phyloP scores from a whole-genome alignment of 1,284 basidiomycete genomes.

The Coniophora puteana region DNA sequence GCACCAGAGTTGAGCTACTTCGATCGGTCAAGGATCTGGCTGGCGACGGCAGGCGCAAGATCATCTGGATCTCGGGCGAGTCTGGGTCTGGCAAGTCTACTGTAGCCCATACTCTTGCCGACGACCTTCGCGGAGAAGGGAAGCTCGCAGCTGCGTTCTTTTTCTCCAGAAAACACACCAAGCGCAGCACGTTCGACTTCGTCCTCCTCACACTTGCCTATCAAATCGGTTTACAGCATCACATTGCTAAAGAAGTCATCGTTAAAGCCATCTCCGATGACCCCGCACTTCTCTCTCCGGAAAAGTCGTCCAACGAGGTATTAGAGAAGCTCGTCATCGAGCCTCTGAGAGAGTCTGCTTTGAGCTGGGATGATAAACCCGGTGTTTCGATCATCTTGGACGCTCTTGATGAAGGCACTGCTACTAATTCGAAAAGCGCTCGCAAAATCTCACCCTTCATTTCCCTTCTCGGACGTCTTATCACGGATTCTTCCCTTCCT shows the following conservation, averaged over 20 bases:
- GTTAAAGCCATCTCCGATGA: not conserved
- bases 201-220: slow-evolving; percentile 2
- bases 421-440: no score
- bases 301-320: not conserved
- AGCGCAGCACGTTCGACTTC: not conserved
- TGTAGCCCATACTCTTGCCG: slow-evolving; percentile 1
- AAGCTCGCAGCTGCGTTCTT: slow-evolving; percentile 1
- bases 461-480: no score
- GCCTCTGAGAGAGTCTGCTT: not conserved
- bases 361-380: not conserved
- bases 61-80: slow-evolving; percentile 2
- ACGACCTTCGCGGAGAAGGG: not conserved
- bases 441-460: no score
- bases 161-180: slow-evolving; percentile 2
- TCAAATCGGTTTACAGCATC: not conserved
- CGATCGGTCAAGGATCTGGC: no score
- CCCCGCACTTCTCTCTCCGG: slow-evolving; percentile 2
- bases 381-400: slow-evolving; percentile 1
- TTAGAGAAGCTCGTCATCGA: not conserved
- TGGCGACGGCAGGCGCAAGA: not conserved
- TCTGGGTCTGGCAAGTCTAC: slow-evolving; percentile 2
- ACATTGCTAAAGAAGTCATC: not conserved
- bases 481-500: no score
- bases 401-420: slow-evolving; percentile 1
- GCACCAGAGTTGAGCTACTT: no score